phyloP scores from a whole-genome alignment of 495 filamentous ascomycete species.

The Annulohypoxylon maeteangense region DNA sequence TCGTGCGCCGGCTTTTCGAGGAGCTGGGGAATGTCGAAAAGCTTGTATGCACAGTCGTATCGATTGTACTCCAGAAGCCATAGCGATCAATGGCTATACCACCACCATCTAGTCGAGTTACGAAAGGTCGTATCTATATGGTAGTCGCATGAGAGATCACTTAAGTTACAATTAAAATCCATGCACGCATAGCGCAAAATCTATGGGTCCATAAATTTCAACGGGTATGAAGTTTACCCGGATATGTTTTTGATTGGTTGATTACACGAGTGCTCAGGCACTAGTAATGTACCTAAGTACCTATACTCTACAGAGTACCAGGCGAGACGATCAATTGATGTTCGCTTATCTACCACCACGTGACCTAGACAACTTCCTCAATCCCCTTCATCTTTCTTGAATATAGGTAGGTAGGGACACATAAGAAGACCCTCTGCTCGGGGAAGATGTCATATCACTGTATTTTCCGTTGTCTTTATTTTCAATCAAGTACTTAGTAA shows the following conservation, averaged over 20 bases:
- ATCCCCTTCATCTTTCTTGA: too few species aligned
- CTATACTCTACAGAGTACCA: too few species aligned
- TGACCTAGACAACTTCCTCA: too few species aligned
- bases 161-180: constrained; percentile 1
- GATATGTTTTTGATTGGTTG: constrained; percentile 4
- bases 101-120: constrained; percentile 9
- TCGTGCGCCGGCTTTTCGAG: constrained; percentile 37
- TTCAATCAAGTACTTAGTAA: too few species aligned
- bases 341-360: too few species aligned
- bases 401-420: too few species aligned
- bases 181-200: constrained; percentile 14
- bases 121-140: neutral
- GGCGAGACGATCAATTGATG: too few species aligned
- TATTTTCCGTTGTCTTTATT: too few species aligned
- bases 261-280: neutral
- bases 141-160: neutral
- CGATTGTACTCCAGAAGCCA: constrained; percentile 62
- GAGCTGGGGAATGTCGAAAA: constrained; percentile 46
- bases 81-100: constrained; percentile 39
- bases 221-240: constrained; percentile 7
- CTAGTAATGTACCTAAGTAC: neutral
- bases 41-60: constrained; percentile 60
- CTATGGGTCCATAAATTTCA: constrained; percentile 13
- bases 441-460: too few species aligned
- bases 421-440: too few species aligned